Evolutionary conservation across 306 rosid genomes (phyloP).

Genomic region (Gynostemma pentaphyllum): DNA sequence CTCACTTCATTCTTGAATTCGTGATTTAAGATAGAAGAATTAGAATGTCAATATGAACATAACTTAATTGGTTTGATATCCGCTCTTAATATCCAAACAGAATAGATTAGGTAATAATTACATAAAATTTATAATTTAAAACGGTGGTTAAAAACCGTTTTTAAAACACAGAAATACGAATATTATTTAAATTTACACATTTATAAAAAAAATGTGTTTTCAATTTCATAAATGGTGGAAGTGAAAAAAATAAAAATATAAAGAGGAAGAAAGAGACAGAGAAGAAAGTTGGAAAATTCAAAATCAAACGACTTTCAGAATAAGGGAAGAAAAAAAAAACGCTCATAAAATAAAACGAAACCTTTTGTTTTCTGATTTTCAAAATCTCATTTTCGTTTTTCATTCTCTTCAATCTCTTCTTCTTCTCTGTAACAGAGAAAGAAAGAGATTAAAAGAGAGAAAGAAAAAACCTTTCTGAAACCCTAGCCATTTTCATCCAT

Average conservation of each 20-base stretch:
- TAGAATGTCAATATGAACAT: too few species aligned
- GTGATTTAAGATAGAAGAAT: too few species aligned
- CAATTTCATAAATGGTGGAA: background rate
- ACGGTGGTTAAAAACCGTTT: too few species aligned
- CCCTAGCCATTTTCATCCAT: constrained; percentile 24
- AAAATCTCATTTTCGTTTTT: constrained; percentile 4
- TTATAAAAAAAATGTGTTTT: background rate
- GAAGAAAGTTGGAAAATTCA: constrained; percentile 10
- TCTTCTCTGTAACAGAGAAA: background rate
- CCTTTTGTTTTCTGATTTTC: constrained; percentile 6
- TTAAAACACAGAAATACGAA: too few species aligned
- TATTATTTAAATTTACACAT: background rate
- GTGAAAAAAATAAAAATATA: background rate
- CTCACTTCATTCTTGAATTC: too few species aligned
- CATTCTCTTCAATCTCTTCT: background rate
- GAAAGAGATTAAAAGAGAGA: background rate
- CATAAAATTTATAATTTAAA: too few species aligned
- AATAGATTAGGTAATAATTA: too few species aligned
- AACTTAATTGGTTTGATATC: too few species aligned
- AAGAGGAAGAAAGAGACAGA: background rate
- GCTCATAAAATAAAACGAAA: background rate
- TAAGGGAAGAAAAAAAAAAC: too few species aligned
- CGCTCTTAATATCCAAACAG: too few species aligned
- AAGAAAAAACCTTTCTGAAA: constrained; percentile 14
- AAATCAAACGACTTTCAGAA: background rate